phyloP scores from a whole-genome alignment of 768 basidiomycete genomes.

The Tulasnella sp. region DNA sequence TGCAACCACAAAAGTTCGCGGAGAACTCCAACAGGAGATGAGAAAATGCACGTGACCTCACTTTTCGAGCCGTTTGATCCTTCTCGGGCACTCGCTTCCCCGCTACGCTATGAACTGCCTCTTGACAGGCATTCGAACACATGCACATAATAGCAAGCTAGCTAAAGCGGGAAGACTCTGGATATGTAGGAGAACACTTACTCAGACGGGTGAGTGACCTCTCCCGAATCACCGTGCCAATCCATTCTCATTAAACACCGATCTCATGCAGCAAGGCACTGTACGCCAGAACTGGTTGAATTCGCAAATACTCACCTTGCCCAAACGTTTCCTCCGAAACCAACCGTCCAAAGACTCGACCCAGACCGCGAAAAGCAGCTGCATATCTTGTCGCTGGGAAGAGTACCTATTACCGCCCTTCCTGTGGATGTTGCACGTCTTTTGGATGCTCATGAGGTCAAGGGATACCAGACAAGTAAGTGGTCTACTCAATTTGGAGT shows the following conservation, averaged over 20 bases:
- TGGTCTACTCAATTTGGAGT: neutral
- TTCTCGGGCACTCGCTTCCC: neutral
- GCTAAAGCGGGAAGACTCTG: neutral
- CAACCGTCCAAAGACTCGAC: neutral
- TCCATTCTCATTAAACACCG: neutral
- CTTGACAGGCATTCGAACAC: neutral
- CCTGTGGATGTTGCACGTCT: constrained; percentile 40
- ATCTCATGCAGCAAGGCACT: neutral
- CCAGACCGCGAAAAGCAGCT: neutral
- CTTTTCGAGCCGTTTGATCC: neutral
- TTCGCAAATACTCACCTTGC: neutral
- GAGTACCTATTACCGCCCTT: constrained; percentile 40
- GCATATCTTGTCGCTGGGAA: neutral
- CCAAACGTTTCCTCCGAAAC: neutral
- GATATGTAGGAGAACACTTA: neutral
- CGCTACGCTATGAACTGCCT: neutral
- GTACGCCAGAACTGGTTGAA: neutral
- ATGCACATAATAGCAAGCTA: neutral
- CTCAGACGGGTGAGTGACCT: neutral
- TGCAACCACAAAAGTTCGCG: neutral
- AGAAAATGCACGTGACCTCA: neutral
- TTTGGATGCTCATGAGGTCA: constrained; percentile 26
- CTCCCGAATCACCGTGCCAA: neutral
- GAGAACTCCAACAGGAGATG: neutral
- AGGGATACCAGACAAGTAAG: constrained; percentile 22